Percentiles rank a stretch among this genome's conserved stretches.
Conservation (phyloP, 2,329 filamentous ascomycete species). For the Neofusicoccum sp. region DNA sequence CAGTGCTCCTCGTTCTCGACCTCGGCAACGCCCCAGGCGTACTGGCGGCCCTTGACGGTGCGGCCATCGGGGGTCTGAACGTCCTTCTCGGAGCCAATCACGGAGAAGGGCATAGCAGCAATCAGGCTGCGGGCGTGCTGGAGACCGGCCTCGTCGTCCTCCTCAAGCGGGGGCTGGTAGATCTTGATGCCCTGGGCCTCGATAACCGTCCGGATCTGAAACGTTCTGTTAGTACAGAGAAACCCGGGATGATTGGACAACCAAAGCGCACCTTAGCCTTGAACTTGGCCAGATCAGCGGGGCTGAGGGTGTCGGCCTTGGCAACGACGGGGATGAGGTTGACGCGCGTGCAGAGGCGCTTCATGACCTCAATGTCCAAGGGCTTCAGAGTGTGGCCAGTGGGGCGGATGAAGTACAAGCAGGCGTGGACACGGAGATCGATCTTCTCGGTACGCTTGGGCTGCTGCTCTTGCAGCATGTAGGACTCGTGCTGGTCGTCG, state of each 20-base stretch:
- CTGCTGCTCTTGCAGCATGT: slow-evolving; percentile 99
- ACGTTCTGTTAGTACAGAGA: slow-evolving; percentile 20
- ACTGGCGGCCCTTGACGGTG: slow-evolving; percentile 98
- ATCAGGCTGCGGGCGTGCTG: slow-evolving; percentile 93
- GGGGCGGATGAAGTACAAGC: slow-evolving; percentile 97
- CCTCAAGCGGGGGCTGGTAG: slow-evolving; percentile 95
- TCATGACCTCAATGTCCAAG: slow-evolving; percentile 99
- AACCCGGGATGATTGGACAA: not conserved
- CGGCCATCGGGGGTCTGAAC: slow-evolving; percentile 94
- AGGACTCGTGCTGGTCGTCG: slow-evolving; percentile 99
- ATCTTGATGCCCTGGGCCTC: slow-evolving; percentile 99
- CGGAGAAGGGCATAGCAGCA: slow-evolving; percentile 96
- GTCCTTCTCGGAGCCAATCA: slow-evolving; percentile 98
- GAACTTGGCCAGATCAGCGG: slow-evolving; percentile 85
- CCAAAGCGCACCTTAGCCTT: slow-evolving; percentile 76
- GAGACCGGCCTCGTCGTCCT: slow-evolving; percentile 94
- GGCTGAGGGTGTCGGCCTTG: slow-evolving; percentile 97
- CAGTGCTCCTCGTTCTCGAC: slow-evolving; percentile 99
- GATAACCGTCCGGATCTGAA: slow-evolving; percentile 86
- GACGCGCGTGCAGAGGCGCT: slow-evolving; percentile 94
- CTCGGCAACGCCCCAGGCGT: slow-evolving; percentile 98
- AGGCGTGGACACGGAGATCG: slow-evolving; percentile 96
- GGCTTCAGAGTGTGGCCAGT: slow-evolving; percentile 98
- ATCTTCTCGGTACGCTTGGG: slow-evolving; percentile 98
- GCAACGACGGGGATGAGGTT: slow-evolving; percentile 98